Conservation (phyloP, 2,329 filamentous ascomycete species). For the Passalora sequoiae region DNA sequence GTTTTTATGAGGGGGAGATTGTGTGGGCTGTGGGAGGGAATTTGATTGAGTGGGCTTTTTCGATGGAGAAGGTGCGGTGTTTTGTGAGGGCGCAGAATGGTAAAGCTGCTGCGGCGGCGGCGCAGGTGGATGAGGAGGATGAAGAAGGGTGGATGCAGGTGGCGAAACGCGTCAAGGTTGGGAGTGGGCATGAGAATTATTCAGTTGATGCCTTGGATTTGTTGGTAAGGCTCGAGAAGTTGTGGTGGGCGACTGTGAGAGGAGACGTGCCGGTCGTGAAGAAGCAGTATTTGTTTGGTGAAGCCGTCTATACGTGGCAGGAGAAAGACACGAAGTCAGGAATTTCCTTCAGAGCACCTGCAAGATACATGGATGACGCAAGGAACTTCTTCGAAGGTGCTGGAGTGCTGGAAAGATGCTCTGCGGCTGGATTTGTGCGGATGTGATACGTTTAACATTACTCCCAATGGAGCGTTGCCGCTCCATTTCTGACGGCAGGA, state of each 20-base stretch:
- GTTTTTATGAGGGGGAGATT: conserved; percentile 42
- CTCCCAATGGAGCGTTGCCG: too few species aligned
- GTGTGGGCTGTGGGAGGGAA: conserved; percentile 38
- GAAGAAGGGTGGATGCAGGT: conserved; percentile 26
- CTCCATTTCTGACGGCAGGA: too few species aligned
- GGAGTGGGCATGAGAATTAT: conserved; percentile 37
- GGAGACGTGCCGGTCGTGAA: conserved; percentile 34
- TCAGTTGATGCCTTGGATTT: conserved; percentile 36
- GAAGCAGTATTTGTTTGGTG: conserved; percentile 29
- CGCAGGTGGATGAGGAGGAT: too few species aligned
- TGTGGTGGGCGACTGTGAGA: conserved; percentile 33
- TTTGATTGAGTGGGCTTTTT: conserved; percentile 37
- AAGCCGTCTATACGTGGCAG: conserved; percentile 36
- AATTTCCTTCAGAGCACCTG: conserved; percentile 36
- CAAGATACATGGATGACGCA: conserved; percentile 29
- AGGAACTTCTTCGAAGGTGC: conserved; percentile 28
- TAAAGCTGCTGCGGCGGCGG: too few species aligned
- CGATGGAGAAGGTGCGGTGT: conserved; percentile 33
- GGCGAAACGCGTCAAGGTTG: conserved; percentile 22
- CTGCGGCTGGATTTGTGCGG: not conserved
- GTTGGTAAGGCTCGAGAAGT: conserved; percentile 31
- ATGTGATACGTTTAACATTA: too few species aligned
- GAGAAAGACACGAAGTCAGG: conserved; percentile 30
- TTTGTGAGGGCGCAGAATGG: conserved; percentile 35
- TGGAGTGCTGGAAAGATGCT: not conserved